Percentiles rank a stretch among this genome's conserved stretches.
phyloP scores from a whole-genome alignment of 306 rosid species.

The Betula pendula region DNA sequence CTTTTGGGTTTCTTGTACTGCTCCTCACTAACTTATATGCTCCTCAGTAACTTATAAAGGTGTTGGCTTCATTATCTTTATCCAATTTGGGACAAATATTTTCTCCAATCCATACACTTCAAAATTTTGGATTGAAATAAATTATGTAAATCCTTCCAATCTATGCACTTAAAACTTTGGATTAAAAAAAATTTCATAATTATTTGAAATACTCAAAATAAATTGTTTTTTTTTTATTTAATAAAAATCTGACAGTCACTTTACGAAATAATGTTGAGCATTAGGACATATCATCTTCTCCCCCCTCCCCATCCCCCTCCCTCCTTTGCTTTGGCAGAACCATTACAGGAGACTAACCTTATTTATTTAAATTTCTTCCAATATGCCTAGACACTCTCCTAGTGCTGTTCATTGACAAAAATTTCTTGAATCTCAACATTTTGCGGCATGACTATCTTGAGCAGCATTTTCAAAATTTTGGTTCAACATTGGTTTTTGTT shows the following conservation, averaged over 20 bases:
- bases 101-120: too few relatives aligned
- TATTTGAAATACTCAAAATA: too few relatives aligned
- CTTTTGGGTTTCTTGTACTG: too few relatives aligned
- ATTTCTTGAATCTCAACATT: not conserved
- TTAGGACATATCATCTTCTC: not conserved
- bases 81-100: too few relatives aligned
- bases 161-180: too few relatives aligned
- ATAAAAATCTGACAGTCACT: not conserved
- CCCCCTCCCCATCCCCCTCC: not conserved
- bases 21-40: too few relatives aligned
- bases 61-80: too few relatives aligned
- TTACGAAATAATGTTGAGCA: not conserved
- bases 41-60: too few relatives aligned
- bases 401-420: not conserved
- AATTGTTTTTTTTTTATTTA: too few relatives aligned
- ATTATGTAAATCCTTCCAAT: too few relatives aligned
- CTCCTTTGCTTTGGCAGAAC: not conserved
- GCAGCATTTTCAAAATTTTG: not conserved
- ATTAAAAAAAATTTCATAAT: too few relatives aligned
- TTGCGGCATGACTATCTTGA: slow-evolving; percentile 1
- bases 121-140: too few relatives aligned
- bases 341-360: not conserved
- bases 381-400: not conserved
- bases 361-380: not conserved
- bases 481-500: not conserved